Percentiles rank a stretch among this genome's conserved stretches.
phyloP scores from a whole-genome alignment of 2,329 filamentous ascomycete genomes.

The Trichophyton simii region DNA sequence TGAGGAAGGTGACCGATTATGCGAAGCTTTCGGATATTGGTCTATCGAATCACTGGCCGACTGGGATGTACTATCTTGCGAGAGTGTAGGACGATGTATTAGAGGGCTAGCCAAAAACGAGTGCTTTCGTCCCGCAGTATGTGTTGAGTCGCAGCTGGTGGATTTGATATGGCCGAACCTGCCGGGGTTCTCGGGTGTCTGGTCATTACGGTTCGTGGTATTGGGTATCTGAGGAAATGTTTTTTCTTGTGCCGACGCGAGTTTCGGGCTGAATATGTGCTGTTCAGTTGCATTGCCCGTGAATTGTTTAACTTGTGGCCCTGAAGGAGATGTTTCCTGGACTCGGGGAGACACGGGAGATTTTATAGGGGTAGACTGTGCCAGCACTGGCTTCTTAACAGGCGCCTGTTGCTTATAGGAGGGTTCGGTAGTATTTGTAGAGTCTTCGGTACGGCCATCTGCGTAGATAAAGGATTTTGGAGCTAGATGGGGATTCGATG shows the following conservation, averaged over 20 bases:
- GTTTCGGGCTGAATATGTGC: conserved; percentile 17
- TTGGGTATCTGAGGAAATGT: neutral
- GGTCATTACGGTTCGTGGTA: neutral
- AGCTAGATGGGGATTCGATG: conserved; percentile 16
- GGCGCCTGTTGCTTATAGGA: neutral
- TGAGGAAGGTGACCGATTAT: conserved; percentile 8
- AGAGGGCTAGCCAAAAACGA: conserved; percentile 7
- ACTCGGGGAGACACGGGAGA: conserved; percentile 8
- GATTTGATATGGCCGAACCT: conserved; percentile 13
- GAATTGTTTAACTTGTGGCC: conserved; percentile 22
- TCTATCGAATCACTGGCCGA: neutral
- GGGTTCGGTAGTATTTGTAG: neutral
- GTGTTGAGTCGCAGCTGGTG: conserved; percentile 13
- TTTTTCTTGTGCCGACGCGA: neutral
- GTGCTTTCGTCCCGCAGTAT: conserved; percentile 7
- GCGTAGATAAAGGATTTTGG: conserved; percentile 26
- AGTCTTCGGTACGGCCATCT: conserved; percentile 22
- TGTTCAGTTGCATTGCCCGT: conserved; percentile 16
- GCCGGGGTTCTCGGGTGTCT: neutral
- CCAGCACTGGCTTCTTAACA: neutral
- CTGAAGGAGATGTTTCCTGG: conserved; percentile 13
- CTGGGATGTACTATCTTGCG: neutral
- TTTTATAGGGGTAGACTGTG: conserved; percentile 1
- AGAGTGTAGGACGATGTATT: neutral
- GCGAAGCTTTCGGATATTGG: conserved; percentile 2